Evolutionary conservation across 768 basidiomycete genomes (phyloP), one percentile per base, ranked within the genome.

Genomic region (Megacollybia marginata): DNA sequence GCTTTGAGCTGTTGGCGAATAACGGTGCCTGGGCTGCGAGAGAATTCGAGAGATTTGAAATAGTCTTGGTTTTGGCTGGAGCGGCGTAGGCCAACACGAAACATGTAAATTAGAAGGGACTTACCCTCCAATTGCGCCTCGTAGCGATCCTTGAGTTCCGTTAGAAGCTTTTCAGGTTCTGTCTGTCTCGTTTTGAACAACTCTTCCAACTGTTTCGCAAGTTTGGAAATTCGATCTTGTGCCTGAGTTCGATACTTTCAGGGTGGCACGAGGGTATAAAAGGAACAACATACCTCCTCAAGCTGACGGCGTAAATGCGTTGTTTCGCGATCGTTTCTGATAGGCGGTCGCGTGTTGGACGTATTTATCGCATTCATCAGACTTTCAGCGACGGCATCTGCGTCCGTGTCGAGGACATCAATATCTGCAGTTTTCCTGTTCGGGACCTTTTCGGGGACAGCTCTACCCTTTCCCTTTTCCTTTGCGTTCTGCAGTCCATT

Each of bases 141-240:
- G 50, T 77, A 78, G 48, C 79, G 76, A 15, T 67, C 59, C 35
- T 70, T 69, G 48, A 77, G 67, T 12, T 77, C 69, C 49, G 71
- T 67, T 45, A 82, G 59, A 12, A 74, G 59, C 49, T 73, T 66
- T 56, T 91, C 87, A 28, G 85, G 67, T 52, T 89, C 88, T 5
- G 86, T 85, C 36, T 70, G 62, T 42, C 85, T 76, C 36, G 82
- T 65, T 33, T 72, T 69, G 47, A 78, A 71, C 7, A 79, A 60
- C 52, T 86, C 80, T 38, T 88, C 76, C 15, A 89, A 54, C 50
- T 84, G 81, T 15, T 68, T 62, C 33, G 70, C 68, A 1, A 88
- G 59, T 20, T 69, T 62, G 31, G 73, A 67, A 19, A 75, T 70
- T 45, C 75, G 74, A n/a, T 57, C 56, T 49, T 74, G 62, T 12